Evolutionary conservation across 2,329 filamentous ascomycete species (phyloP).

Genomic region (Chaetomiaceae sp.): DNA sequence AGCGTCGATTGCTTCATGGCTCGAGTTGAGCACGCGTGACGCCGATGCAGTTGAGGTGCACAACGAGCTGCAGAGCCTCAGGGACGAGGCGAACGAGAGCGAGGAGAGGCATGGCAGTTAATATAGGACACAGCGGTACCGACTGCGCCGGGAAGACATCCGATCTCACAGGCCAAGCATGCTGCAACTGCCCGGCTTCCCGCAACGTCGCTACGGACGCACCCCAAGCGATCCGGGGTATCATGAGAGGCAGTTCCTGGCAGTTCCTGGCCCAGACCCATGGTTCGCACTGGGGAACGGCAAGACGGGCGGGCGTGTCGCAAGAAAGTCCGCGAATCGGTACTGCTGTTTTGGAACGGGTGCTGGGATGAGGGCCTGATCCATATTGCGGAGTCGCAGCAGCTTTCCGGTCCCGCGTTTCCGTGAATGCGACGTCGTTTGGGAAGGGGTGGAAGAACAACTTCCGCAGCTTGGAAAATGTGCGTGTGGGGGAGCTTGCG

Average conservation of each 20-base stretch:
- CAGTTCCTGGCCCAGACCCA: conserved; percentile 16
- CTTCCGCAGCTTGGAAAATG: conserved; percentile 17
- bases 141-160: conserved; percentile 7
- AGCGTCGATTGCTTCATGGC: conserved; percentile 22
- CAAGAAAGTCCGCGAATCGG: conserved; percentile 22
- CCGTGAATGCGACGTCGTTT: conserved; percentile 22
- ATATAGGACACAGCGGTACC: conserved; percentile 18
- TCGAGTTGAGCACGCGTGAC: neutral
- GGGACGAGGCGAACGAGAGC: neutral
- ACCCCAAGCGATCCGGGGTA: conserved; percentile 1
- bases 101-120: conserved; percentile 11
- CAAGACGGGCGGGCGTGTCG: neutral
- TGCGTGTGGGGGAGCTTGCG: neutral
- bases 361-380: neutral
- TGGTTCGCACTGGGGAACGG: conserved; percentile 16
- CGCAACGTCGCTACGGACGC: conserved; percentile 1
- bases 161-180: neutral
- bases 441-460: conserved; percentile 15
- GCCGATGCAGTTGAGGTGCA: conserved; percentile 8
- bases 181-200: conserved; percentile 17
- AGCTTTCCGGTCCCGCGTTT: conserved; percentile 16
- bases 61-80: conserved; percentile 12
- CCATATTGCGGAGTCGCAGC: conserved; percentile 3
- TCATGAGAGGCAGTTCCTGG: neutral
- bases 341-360: neutral